Base-by-base conservation (phyloP, 331 rosid genomes). In the Malus hybrid region DNA sequence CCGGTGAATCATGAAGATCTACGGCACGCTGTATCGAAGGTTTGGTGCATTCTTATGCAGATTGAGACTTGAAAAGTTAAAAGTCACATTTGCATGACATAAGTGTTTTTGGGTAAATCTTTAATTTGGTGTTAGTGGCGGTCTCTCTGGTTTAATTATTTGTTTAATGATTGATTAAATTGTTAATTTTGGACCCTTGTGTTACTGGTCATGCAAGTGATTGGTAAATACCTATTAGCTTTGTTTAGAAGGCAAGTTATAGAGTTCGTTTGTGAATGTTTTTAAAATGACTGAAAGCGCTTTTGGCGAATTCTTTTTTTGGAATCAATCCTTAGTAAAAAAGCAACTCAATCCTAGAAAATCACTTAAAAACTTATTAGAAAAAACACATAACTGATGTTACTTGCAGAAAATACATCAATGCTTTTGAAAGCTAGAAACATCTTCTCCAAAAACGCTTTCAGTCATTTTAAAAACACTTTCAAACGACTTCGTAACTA, bases 1-100 rank as follows among this genome's bases (percentile, higher is more conserved):
- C 89, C 88, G 0, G 84, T 92, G 48, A 81, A 73, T 24, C 88
- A 63, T 2, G 92, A 87, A 30, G 97, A 95, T 83, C 88, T 95
- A 28, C 72, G 55, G 68, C 96, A 92, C 46, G 99, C 99, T 24
- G 88, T 92, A 66, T 88, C 97, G 11, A 95, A 89, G 97, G 8
- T 77, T 62, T 30, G 28, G 10, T 12, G 16, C 67, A 50, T 58
- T 63, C 44, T 29, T 46, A 42, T 70, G 26, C 44, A 20, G 22
- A 29, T 48, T 33, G 42, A 73, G 53, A 64, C 68, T 32, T 62
- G 0, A 32, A 24, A 24, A 24, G 1, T 24, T 24, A 24, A 24
- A 24, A 24, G 68, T 18, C 26, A 64, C 1, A 33, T 64, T 32
- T 64, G 69, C 69, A 18, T 64, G 46, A 64, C 10, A 5, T 19